phyloP scores from a whole-genome alignment of 2,329 filamentous ascomycete species.

The Fusarium coffeatum region DNA sequence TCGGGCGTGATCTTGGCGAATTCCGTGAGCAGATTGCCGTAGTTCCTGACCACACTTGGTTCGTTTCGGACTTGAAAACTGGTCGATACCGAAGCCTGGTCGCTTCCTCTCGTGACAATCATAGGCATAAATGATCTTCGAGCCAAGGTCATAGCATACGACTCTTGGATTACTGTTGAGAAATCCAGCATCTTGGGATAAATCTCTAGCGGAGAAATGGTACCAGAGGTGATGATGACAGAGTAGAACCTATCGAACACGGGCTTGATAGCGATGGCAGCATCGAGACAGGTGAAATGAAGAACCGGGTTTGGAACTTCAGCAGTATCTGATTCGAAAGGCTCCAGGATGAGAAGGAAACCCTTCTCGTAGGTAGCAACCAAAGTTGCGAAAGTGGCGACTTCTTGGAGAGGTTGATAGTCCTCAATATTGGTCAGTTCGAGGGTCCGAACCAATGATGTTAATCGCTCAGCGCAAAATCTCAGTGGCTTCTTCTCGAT shows the following conservation, averaged over 20 bases:
- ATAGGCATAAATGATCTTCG: slow-evolving; percentile 96
- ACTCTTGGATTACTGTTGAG: slow-evolving; percentile 91
- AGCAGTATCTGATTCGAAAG: slow-evolving; percentile 93
- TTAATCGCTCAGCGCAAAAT: slow-evolving; percentile 94
- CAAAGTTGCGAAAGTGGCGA: slow-evolving; percentile 95
- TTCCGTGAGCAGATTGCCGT: slow-evolving; percentile 91
- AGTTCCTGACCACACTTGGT: slow-evolving; percentile 95
- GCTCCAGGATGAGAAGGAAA: slow-evolving; percentile 95
- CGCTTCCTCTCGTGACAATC: slow-evolving; percentile 95
- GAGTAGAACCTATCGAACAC: slow-evolving; percentile 98
- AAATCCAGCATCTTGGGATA: slow-evolving; percentile 99
- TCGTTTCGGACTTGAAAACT: slow-evolving; percentile 97
- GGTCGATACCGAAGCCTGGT: slow-evolving; percentile 92
- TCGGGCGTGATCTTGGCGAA: slow-evolving; percentile 97
- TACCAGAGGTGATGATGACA: slow-evolving; percentile 98
- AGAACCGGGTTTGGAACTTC: slow-evolving; percentile 97
- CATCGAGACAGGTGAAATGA: slow-evolving; percentile 96
- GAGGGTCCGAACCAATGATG: slow-evolving; percentile 91
- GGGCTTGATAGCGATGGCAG: slow-evolving; percentile 96
- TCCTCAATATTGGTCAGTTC: slow-evolving; percentile 98
- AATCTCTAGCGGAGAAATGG: slow-evolving; percentile 96
- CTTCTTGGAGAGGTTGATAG: slow-evolving; percentile 95
- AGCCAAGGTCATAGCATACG: slow-evolving; percentile 96
- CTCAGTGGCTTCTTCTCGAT: slow-evolving; percentile 95
- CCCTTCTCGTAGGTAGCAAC: slow-evolving; percentile 97